Percentiles rank a stretch among this genome's conserved stretches.
These are phyloP conservation scores for Neopestalotiopsis rosae DNA, from an alignment of 2,329 filamentous ascomycete species.

Conservation along the genomic window DNA sequence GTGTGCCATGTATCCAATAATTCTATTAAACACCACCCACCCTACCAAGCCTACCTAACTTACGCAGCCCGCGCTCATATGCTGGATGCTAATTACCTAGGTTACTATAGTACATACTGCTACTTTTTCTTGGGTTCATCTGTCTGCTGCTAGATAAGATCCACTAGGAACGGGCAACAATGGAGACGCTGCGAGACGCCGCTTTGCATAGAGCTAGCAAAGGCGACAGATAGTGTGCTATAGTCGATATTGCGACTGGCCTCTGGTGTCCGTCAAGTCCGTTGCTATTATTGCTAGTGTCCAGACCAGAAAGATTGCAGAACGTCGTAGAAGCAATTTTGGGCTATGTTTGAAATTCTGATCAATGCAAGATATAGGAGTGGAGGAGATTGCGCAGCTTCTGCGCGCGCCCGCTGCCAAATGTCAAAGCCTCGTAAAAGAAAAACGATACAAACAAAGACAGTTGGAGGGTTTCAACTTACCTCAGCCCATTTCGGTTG, in stretches of 20 bases:
- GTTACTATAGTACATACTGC: background rate
- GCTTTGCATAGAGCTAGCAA: background rate
- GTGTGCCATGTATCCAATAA: background rate
- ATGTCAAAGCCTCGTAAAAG: background rate
- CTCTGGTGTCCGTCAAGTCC: background rate
- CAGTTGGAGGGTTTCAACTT: background rate
- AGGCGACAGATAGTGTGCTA: constrained; percentile 7
- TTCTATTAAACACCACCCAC: background rate
- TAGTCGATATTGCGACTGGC: constrained; percentile 12
- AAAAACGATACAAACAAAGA: background rate
- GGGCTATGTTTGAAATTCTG: background rate
- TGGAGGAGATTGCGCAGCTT: constrained; percentile 1
- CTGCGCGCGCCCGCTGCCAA: background rate
- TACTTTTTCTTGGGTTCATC: background rate
- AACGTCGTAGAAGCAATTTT: constrained; percentile 8
- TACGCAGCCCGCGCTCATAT: background rate
- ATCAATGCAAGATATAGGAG: constrained; percentile 7
- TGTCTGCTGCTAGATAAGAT: background rate
- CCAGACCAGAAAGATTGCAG: constrained; percentile 8
- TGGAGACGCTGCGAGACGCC: constrained; percentile 9
- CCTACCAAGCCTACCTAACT: no score
- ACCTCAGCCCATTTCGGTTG: no score
- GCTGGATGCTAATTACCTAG: background rate
- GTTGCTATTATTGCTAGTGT: background rate
- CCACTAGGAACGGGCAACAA: constrained; percentile 9